Evolutionary conservation across 1,139 yeast genomes (phyloP), one percentile per base, ranked within the genome.

Genomic region (Wickerhamomyces sp.): DNA sequence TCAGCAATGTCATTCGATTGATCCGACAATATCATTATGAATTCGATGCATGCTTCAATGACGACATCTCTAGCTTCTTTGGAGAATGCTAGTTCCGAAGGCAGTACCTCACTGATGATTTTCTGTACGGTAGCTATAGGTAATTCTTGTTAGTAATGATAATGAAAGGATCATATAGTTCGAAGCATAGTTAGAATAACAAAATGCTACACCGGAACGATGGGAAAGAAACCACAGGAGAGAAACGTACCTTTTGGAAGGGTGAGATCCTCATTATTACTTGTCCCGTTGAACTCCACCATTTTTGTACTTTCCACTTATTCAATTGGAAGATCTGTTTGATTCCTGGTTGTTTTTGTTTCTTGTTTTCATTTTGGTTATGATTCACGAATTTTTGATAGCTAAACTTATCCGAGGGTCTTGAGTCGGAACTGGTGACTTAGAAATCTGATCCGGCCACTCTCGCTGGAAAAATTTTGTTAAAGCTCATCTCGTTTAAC

Each of bases 1-100:
- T 93, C 99, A 1, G 99, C 98, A 55, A 93, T 89, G 54, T 94
- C 99, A 61, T 94, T 91, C 50, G 94, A 86, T 66, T 90, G 96
- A 4, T 96, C 87, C 11, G 96, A 86, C 43, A 93, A 71, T 53
- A 93, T 89, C 95, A 93, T 93, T 49, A 94, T 85, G 62, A 93
- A 93, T 66, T 90, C 97, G 47, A 93, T 90, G 59, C 98, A 91
- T 64, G 97, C 90, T 63, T 93, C 97, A 40, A 95, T 93, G 40
- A 93, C 78, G 45, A 96, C 95, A 62, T 93, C 99, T 51, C 98
- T 74, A 7, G 98, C 96, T 54, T 93, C 99, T 56, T 91, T 87
- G 43, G 96, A 82, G 55, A 93, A 89, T 23, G 93, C 84, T 44
- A 89, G 75, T 60, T 91, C 97, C 26, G 81, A 71, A 14, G 96